A percentile compares a stretch with the other conserved stretches of the same genome.
Evolutionary conservation across 1,284 basidiomycete genomes (phyloP).

Genomic region (Cutaneotrichosporon spelunceum): DNA sequence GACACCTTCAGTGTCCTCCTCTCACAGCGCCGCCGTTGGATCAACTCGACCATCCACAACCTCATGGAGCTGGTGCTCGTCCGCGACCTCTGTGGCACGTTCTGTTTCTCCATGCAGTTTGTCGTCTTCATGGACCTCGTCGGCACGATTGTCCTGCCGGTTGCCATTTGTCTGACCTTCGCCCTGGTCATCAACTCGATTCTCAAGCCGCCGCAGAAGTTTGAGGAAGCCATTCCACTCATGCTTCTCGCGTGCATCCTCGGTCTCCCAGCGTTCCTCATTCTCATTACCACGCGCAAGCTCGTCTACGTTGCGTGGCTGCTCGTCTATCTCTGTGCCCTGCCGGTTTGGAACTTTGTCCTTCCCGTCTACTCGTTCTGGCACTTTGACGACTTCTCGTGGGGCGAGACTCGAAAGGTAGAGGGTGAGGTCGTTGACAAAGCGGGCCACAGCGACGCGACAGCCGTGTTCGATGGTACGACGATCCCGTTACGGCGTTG

Average conservation of each 20-base stretch:
- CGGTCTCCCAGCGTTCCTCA: conserved; percentile 87
- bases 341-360: conserved; percentile 94
- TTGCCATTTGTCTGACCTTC: conserved; percentile 90
- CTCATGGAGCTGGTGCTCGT: conserved; percentile 98
- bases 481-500: conserved; percentile 86
- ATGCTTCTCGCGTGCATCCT: conserved; percentile 85
- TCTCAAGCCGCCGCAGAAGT: conserved; percentile 73
- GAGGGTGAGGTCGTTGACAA: conserved; percentile 75
- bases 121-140: conserved; percentile 98
- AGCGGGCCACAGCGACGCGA: conserved; percentile 60
- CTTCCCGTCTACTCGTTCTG: conserved; percentile 94
- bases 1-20: conserved; percentile 90
- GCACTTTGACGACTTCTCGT: conserved; percentile 96
- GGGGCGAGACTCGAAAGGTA: conserved; percentile 98
- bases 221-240: conserved; percentile 91
- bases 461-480: conserved; percentile 57
- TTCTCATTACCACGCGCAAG: conserved; percentile 90
- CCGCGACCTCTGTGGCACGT: conserved; percentile 90
- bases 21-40: conserved; percentile 97
- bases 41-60: conserved; percentile 99
- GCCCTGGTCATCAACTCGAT: conserved; percentile 79
- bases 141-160: conserved; percentile 90
- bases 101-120: conserved; percentile 97
- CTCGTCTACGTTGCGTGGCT: conserved; percentile 97
- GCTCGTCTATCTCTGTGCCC: conserved; percentile 84